phyloP scores from a whole-genome alignment of 306 rosid species.

The Trichosanthes truncata region DNA sequence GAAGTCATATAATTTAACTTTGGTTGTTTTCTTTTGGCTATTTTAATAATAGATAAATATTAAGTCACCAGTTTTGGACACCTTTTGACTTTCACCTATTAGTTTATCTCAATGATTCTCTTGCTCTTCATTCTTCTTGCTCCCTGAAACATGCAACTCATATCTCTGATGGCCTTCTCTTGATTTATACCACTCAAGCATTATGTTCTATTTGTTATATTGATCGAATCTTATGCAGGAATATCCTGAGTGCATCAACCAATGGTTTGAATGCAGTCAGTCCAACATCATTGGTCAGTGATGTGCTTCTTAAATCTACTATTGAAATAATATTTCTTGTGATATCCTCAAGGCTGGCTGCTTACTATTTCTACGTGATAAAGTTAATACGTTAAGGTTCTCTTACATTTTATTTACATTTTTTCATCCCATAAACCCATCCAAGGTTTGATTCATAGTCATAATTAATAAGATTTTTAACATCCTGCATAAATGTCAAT shows the following conservation, averaged over 20 bases:
- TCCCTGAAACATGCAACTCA: background rate
- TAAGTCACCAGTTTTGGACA: background rate
- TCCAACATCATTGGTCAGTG: constrained; percentile 63
- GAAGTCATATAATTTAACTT: background rate
- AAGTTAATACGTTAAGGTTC: background rate
- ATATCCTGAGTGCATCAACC: constrained; percentile 36
- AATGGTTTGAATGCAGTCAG: constrained; percentile 57
- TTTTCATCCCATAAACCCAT: background rate
- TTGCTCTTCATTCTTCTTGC: background rate
- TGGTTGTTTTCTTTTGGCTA: background rate
- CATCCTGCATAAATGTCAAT: background rate
- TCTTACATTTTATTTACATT: background rate
- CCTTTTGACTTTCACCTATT: background rate
- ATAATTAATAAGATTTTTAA: background rate
- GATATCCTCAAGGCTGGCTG: background rate
- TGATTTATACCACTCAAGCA: background rate
- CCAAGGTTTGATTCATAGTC: background rate
- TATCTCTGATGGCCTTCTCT: background rate
- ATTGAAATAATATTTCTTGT: background rate
- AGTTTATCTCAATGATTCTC: background rate
- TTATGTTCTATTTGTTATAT: constrained; percentile 7
- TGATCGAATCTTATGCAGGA: constrained; percentile 46
- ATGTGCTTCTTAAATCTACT: constrained; percentile 12
- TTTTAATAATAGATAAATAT: background rate
- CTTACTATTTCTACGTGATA: background rate